Evolutionary conservation across 2,329 filamentous ascomycete genomes (phyloP), one percentile per base, ranked within the genome.

Genomic region (Aspergillus persii): DNA sequence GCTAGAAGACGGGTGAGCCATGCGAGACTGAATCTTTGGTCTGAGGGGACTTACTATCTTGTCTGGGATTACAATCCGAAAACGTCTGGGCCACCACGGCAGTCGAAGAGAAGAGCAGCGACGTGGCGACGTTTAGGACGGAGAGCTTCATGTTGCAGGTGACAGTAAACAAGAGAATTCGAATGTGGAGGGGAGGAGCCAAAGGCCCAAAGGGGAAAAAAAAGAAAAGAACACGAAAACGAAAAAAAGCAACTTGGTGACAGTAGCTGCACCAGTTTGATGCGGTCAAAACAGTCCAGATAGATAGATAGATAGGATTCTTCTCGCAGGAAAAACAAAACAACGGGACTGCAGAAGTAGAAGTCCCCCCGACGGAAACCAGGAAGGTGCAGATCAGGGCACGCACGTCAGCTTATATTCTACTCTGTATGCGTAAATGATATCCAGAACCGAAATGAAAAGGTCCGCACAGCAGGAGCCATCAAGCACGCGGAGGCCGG

Each of bases 41-140:
- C 5, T 7, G 7, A 33, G 29, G 5, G 33, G 3, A 69, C 74
- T 64, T 68, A 79, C 77, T 65, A 57, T 73, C 69, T 53, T 75
- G 52, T 39, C 74, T 62, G 8, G 79, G 79, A 57, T 81, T 77
- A 66, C 79, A 81, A 57, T 72, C 64, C 2, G 77, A 77, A 58
- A 69, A 79, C 15, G 78, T 80, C 68, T 81, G 79, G 46, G 77
- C 77, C 30, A 66, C 59, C 8, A 69, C 72, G 50, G 71, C 51
- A 26, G 62, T 59, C 6, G 72, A 64, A 15, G 66, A 70, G 30
- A 65, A 64, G 36, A 76, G 62, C 11, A 77, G 61, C 50, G 66
- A 56, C 52, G 71, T 50, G 26, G 70, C 65, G 61, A 67, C 63
- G 55, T 69, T 56, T 31, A 61, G 50, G 27, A 72, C 51, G 41